These are phyloP conservation scores for Nakazawaea sp. DNA, from an alignment of 805 yeast species.

Conservation along the genomic window DNA sequence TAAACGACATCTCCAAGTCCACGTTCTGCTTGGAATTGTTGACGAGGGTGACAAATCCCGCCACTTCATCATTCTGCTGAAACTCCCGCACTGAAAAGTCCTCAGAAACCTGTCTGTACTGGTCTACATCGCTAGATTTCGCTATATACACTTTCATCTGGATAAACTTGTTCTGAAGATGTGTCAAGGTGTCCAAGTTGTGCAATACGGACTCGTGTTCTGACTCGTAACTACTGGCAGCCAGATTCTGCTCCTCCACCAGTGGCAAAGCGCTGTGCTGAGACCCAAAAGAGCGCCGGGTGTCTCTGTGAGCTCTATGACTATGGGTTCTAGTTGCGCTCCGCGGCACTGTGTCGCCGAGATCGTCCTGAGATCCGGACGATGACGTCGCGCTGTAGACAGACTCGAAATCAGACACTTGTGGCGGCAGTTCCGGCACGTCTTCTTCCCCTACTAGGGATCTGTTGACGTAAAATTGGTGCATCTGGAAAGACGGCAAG, in stretches of 20 bases:
- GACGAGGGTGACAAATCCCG: conserved; percentile 9
- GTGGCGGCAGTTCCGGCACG: conserved; percentile 5
- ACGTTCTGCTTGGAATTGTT: conserved; percentile 4
- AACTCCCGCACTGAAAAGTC: conserved; percentile 8
- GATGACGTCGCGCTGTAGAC: neutral
- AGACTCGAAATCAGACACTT: conserved; percentile 1
- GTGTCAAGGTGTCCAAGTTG: conserved; percentile 9
- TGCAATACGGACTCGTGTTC: conserved; percentile 11
- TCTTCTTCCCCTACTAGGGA: conserved; percentile 8
- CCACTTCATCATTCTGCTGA: conserved; percentile 10
- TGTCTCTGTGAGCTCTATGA: too few relatives aligned
- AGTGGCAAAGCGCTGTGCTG: too few relatives aligned
- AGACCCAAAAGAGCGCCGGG: too few relatives aligned
- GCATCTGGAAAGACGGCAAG: conserved; percentile 13
- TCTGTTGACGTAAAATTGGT: conserved; percentile 12
- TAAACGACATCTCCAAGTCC: conserved; percentile 11
- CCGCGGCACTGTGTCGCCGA: too few relatives aligned
- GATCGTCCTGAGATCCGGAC: conserved; percentile 1
- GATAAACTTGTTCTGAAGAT: conserved; percentile 11
- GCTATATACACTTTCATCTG: conserved; percentile 9
- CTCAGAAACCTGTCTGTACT: conserved; percentile 6
- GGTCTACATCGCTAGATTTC: neutral
- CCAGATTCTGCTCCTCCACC: too few relatives aligned
- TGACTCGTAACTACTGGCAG: conserved; percentile 10
- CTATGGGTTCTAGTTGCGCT: too few relatives aligned